These are phyloP conservation scores for Neckera pumila DNA, from an alignment of 225 moss, liverwort and hornwort species.

Conservation along the genomic window DNA sequence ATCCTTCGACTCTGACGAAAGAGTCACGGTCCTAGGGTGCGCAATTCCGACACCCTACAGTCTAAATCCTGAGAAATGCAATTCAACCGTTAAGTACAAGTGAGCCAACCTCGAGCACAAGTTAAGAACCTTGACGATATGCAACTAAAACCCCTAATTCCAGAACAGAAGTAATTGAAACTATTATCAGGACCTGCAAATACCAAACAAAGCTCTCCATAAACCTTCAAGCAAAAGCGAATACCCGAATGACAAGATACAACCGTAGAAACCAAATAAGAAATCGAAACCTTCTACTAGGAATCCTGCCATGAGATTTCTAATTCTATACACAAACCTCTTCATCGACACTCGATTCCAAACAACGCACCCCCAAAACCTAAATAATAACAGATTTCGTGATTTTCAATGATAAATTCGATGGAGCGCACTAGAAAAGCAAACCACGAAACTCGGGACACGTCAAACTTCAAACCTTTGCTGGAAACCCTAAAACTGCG, in stretches of 20 bases:
- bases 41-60: not conserved
- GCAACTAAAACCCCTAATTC: not conserved
- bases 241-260: not conserved
- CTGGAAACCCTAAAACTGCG: not conserved
- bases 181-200: not conserved
- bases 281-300: not conserved
- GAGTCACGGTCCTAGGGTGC: not conserved
- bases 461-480: not conserved
- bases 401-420: not conserved
- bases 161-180: not conserved
- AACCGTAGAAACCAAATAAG: not conserved
- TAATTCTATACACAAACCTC: not conserved
- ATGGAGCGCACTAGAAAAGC: not conserved
- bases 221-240: not conserved
- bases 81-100: not conserved
- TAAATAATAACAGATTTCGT: not conserved
- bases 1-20: conserved; percentile 11
- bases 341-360: not conserved
- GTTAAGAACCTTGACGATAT: not conserved
- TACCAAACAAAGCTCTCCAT: not conserved
- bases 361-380: not conserved
- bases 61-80: not conserved
- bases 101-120: not conserved
- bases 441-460: not conserved
- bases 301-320: not conserved